phyloP scores from a whole-genome alignment of 2,329 filamentous ascomycete species.

The Metarhizium rileyi region DNA sequence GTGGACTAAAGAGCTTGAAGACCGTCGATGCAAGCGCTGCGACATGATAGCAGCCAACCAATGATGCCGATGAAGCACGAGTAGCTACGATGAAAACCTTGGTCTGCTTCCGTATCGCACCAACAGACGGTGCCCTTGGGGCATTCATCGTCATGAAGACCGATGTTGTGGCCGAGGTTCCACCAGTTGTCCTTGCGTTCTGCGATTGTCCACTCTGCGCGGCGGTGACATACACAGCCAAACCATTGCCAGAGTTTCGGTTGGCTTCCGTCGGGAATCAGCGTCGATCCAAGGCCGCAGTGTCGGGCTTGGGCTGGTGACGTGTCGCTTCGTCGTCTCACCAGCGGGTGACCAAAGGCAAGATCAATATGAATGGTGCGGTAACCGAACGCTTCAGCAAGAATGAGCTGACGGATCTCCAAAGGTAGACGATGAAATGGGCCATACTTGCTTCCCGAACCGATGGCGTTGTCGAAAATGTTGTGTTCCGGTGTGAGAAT shows the following conservation, averaged over 20 bases:
- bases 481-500: neutral
- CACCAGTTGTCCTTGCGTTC: slow-evolving; percentile 2
- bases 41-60: slow-evolving; percentile 16
- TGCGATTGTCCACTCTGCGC: slow-evolving; percentile 4
- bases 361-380: slow-evolving; percentile 1
- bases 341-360: neutral
- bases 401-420: neutral
- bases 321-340: neutral
- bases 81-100: neutral
- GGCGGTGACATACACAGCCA: slow-evolving; percentile 11
- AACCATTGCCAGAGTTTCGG: slow-evolving; percentile 10
- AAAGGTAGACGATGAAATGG: neutral
- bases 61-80: slow-evolving; percentile 13
- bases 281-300: neutral
- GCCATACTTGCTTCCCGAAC: neutral
- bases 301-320: neutral
- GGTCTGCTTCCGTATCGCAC: neutral
- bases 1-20: slow-evolving; percentile 14
- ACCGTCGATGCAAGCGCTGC: slow-evolving; percentile 14
- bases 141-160: slow-evolving; percentile 1
- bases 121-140: neutral
- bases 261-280: neutral
- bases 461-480: neutral
- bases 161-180: neutral
- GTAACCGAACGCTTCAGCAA: neutral